Percentiles rank a stretch among this genome's conserved stretches.
Conservation (phyloP, 257 asterid genomes). For the Ehretia macrophylla region DNA sequence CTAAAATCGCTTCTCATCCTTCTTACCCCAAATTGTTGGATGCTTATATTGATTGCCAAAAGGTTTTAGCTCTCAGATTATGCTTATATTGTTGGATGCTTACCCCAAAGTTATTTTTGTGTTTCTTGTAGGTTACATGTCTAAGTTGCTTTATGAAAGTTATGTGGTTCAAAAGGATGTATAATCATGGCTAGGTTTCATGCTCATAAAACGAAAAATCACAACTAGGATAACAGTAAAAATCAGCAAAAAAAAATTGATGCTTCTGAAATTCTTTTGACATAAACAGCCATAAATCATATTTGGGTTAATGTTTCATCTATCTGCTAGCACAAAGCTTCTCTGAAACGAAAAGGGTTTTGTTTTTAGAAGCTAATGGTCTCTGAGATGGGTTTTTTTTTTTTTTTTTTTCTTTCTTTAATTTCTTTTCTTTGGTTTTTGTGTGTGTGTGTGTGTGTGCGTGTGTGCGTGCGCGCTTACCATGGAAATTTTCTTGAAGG, state of each 20-base stretch:
- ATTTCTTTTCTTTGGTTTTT: too few species aligned
- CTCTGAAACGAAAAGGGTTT: conserved; percentile 1
- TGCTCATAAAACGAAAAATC: not conserved
- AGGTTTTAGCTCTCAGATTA: conserved; percentile 15
- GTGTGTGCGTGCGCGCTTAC: too few species aligned
- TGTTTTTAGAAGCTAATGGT: not conserved
- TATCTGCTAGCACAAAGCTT: too few species aligned
- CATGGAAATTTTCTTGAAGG: not conserved
- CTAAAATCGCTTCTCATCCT: conserved; percentile 45
- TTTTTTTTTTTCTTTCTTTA: not conserved
- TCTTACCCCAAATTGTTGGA: conserved; percentile 34
- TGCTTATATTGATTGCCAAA: conserved; percentile 50
- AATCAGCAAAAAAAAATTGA: not conserved
- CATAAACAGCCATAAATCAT: not conserved
- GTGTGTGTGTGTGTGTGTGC: too few species aligned
- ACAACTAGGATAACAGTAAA: too few species aligned
- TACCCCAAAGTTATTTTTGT: too few species aligned
- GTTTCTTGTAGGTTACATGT: not conserved
- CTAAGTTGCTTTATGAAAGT: too few species aligned
- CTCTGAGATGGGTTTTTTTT: too few species aligned
- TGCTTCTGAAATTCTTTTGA: not conserved
- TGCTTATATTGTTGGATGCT: not conserved
- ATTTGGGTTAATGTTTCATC: too few species aligned
- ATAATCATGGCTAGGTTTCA: not conserved
- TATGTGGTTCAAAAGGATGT: not conserved